phyloP scores from a whole-genome alignment of 345 rosid species.

The Erucastrum elatum region DNA sequence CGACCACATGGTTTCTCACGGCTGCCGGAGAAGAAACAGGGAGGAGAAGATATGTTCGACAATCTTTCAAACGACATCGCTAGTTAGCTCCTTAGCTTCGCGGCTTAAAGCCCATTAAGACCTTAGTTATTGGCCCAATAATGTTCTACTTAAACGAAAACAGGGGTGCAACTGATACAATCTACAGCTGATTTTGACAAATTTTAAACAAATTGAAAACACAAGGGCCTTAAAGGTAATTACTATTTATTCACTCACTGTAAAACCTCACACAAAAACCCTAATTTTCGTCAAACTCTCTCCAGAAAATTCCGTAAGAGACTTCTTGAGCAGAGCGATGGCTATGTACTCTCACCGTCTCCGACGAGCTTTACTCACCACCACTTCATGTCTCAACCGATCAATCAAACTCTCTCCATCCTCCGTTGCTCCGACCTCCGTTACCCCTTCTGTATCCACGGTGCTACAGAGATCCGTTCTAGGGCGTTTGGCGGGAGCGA shows the following conservation, averaged over 20 bases:
- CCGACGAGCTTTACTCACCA: constrained; percentile 56
- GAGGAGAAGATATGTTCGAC: not conserved
- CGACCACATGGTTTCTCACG: constrained; percentile 43
- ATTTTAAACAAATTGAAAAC: not conserved
- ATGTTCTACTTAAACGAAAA: not conserved
- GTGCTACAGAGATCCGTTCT: constrained; percentile 23
- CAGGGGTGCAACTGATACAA: not conserved
- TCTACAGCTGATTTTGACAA: not conserved
- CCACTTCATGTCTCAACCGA: constrained; percentile 39
- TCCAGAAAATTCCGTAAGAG: not conserved
- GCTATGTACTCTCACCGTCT: constrained; percentile 49
- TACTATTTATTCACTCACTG: not conserved
- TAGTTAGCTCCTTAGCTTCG: not conserved
- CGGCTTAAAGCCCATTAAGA: constrained; percentile 11
- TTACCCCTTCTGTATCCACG: not conserved
- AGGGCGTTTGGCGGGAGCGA: constrained; percentile 25
- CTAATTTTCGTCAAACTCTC: constrained; percentile 25
- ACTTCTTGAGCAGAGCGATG: constrained; percentile 36
- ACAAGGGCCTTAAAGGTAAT: not conserved
- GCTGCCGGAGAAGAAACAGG: constrained; percentile 18
- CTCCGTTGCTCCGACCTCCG: constrained; percentile 3
- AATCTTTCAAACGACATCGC: constrained; percentile 16
- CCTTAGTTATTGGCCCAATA: not conserved
- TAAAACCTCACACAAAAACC: constrained; percentile 31
- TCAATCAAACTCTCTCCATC: constrained; percentile 32